Evolutionary conservation across 345 rosid genomes (phyloP).

Genomic region (Populus simonii): DNA sequence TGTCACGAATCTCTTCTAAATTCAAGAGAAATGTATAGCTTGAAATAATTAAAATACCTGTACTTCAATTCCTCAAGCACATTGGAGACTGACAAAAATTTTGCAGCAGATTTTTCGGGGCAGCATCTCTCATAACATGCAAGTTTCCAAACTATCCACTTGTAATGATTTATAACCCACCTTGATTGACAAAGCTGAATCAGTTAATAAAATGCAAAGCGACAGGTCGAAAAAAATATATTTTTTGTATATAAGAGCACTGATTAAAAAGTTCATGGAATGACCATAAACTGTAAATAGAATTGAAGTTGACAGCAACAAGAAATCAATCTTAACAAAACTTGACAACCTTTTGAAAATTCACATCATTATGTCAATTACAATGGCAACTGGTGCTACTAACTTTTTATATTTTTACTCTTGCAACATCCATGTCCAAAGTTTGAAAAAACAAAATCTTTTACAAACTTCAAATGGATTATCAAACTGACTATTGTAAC

Average conservation of each 20-base stretch:
- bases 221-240: neutral
- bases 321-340: neutral
- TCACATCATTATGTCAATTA: neutral
- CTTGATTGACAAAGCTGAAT: constrained; percentile 35
- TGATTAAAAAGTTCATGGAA: neutral
- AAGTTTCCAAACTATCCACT: constrained; percentile 96
- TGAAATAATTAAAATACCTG: constrained; percentile 46
- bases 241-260: too few species aligned
- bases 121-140: constrained; percentile 67
- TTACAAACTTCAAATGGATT: neutral
- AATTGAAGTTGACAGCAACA: neutral
- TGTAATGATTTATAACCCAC: constrained; percentile 89
- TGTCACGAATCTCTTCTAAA: constrained; percentile 17
- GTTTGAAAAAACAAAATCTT: neutral
- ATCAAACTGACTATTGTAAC: neutral
- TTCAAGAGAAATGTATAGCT: constrained; percentile 13
- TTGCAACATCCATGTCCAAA: neutral
- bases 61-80: constrained; percentile 90
- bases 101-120: constrained; percentile 51
- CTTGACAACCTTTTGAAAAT: neutral
- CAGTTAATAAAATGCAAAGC: neutral
- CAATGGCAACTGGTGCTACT: neutral
- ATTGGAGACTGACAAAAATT: constrained; percentile 68
- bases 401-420: too few species aligned
- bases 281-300: neutral